Evolutionary conservation across 768 basidiomycete species (phyloP), one percentile per base, ranked within the genome.

Genomic region (Artomyces pyxidatus): DNA sequence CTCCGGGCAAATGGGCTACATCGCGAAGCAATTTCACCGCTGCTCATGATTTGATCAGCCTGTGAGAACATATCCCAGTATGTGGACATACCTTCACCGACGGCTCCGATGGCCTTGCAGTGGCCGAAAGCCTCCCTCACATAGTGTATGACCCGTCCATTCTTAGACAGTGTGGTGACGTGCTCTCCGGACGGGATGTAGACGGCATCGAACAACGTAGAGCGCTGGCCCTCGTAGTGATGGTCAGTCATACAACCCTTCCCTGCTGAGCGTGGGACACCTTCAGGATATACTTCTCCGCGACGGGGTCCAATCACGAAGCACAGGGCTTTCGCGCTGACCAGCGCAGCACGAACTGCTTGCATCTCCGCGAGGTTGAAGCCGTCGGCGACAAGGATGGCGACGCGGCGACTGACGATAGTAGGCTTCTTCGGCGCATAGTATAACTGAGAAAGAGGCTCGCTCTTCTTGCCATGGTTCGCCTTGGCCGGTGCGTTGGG

Each of bases 81-180:
- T 14, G 11, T 32, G 25, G 16, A 54, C 63, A 26, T 37, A 78
- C 83, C 82, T 61, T 79, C 74, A 9, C 89, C 91, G 40, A 84
- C 70, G 1, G 81, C 88, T 2, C 80, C 86, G 49, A 95, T 87
- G 16, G 84, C 63, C 68, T 93, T 93, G 66, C 80, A 83, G 64
- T 93, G 91, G 19, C 85, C 85, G 65, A 87, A 93, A 2, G 88
- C 83, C 65, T 93, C 90, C 39, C 86, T 76, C 3, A 86, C 76
- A 73, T 84, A 90, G 61, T 94, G 88, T n/a, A 89, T 67, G 7
- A 74, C 74, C 17, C 90, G 76, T 4, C 90, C 92, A 42, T 75
- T 77, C 55, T 71, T 71, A 7, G 68, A 60, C 29, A 91, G 71
- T 60, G 78, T 74, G n/a, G 70, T 73, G 60, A 83, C 81, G 28